Evolutionary conservation across 202 grass and related monocot genomes (phyloP).

Genomic region (Schoenoplectus tabernaemontani): DNA sequence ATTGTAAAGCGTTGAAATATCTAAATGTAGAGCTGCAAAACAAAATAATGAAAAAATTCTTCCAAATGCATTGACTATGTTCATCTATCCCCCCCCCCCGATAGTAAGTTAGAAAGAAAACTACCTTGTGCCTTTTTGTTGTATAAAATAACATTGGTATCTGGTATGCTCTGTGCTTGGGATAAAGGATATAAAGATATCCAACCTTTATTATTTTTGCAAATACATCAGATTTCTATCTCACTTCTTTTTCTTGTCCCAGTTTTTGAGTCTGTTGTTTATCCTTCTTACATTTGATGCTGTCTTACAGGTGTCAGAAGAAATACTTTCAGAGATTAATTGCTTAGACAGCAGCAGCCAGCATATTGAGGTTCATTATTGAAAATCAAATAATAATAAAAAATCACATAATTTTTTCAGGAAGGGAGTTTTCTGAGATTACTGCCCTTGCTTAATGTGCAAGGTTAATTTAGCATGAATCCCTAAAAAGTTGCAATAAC

Average conservation of each 20-base stretch:
- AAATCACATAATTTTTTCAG: not conserved
- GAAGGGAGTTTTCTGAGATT: slow-evolving; percentile 19
- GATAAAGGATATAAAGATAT: not conserved
- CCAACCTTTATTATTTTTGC: not conserved
- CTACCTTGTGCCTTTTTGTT: not conserved
- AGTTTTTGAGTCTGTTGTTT: slow-evolving; percentile 4
- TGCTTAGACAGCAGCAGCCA: slow-evolving; percentile 33
- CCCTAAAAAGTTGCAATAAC: not conserved
- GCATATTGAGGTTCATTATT: slow-evolving; percentile 46
- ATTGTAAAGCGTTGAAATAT: not conserved
- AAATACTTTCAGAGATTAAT: slow-evolving; percentile 72
- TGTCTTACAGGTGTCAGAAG: slow-evolving; percentile 71
- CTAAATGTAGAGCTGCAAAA: not conserved
- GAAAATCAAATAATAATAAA: not conserved
- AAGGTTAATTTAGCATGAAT: not conserved
- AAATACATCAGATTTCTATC: slow-evolving; percentile 2
- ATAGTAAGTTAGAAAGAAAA: no score
- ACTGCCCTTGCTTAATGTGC: not conserved
- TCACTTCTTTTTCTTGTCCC: slow-evolving; percentile 11
- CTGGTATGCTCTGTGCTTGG: not conserved
- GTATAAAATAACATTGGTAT: not conserved
- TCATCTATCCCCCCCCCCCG: not conserved
- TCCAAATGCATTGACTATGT: not conserved
- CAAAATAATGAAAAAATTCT: not conserved
- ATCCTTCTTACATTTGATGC: slow-evolving; percentile 11